Evolutionary conservation across 1,284 basidiomycete species (phyloP), one percentile per base, ranked within the genome.

Genomic region (Cystobasidium sp.): DNA sequence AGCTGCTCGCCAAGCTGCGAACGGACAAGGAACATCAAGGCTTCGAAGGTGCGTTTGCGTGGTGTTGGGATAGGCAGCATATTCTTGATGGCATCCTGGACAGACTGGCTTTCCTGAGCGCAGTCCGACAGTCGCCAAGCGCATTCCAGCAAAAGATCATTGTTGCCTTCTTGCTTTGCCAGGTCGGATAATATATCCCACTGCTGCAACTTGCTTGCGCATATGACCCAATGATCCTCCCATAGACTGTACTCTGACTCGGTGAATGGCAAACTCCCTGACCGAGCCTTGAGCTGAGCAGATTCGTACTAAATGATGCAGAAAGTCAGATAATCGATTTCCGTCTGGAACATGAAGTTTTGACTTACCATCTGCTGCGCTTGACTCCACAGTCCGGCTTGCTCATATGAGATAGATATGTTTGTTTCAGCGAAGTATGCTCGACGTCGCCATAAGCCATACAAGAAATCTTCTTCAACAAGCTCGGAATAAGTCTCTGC

Each of bases 201-300:
- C 80, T 81, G 91, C 82, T 99, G 97, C 37, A 99, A 85, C 84
- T 99, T 99, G 83, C 97, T 93, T 0, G 94, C 91, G 4, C 95
- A 89, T 18, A 97, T 85, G 76, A 99, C 92, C 97, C 97, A 99
- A 83, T 99, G 97, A 81, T 99, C 97, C 82, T 99, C 97, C 97
- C 97, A 99, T 20, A 99, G 85, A 79, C 92, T 94, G 82, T 97
- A 99, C 83, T 99, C 97, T 6, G 91, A 88, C 83, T 99, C 97
- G 46, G 92, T 91, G 84, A 97, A 99, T 0, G 94, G 90, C 61
- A 98, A 49, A 24, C 88, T 84, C 5, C 93, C 93, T 12, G 88
- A 86, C 58, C 94, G 88, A 6, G 94, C 91, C 82, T 91, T 93
- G 78, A 86, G 89, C 83, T 97, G 95, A 0, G 96, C 97, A 37